Evolutionary conservation across 768 basidiomycete species (phyloP).

Genomic region (Cystofilobasidium capitatum): DNA sequence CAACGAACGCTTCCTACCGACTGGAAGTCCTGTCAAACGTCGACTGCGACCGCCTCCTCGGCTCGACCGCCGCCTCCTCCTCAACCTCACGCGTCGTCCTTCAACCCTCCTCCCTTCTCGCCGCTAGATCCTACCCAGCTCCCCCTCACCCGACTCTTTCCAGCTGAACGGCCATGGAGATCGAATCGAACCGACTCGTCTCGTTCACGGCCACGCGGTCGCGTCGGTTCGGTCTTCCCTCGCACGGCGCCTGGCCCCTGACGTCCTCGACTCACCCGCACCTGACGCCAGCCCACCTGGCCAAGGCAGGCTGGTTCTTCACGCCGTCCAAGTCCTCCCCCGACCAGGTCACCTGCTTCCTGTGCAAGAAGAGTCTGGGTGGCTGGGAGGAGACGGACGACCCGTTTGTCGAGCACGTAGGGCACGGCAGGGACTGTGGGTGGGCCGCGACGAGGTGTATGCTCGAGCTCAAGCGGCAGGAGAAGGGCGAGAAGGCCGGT

Average conservation of each 20-base stretch:
- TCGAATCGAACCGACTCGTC: constrained; percentile 14
- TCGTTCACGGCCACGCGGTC: constrained; percentile 19
- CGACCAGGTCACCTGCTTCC: constrained; percentile 71
- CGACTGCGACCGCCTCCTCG: no score
- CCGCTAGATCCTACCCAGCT: no score
- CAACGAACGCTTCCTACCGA: no score
- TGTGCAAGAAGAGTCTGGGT: constrained; percentile 69
- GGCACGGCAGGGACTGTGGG: constrained; percentile 59
- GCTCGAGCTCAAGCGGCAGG: constrained; percentile 39
- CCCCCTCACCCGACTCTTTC: no score
- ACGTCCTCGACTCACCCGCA: constrained; percentile 47
- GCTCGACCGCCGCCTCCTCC: no score
- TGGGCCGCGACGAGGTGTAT: constrained; percentile 74
- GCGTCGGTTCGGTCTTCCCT: constrained; percentile 20
- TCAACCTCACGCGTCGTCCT: no score
- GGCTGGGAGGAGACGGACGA: constrained; percentile 81
- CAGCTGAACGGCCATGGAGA: no score
- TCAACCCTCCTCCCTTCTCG: no score
- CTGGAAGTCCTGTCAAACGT: no score
- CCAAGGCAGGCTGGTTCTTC: constrained; percentile 85
- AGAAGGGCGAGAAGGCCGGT: constrained; percentile 6
- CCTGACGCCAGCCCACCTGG: constrained; percentile 64
- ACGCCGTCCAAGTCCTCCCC: constrained; percentile 52
- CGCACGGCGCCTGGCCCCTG: constrained; percentile 60
- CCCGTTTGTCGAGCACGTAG: constrained; percentile 71